Evolutionary conservation across 1,139 yeast genomes (phyloP), one percentile per base, ranked within the genome.

Genomic region (Arxiozyma heterogenica): DNA sequence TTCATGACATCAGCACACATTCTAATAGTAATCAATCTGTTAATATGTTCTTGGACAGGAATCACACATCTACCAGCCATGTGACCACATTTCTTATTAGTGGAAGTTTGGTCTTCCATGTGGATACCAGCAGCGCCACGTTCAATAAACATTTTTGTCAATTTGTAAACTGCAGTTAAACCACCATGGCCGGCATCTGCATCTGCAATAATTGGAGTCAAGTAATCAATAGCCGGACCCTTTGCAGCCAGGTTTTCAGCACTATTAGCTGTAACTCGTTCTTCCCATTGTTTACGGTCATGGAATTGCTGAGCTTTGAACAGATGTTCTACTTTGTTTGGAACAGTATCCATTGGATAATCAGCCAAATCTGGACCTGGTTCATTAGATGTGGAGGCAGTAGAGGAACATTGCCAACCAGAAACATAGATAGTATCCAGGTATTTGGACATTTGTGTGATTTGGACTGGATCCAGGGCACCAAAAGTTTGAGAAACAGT

Each of bases 121-220:
- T 91, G 98, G 67, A 91, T 90, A 71, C 98, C 98, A 57, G 98
- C 98, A 54, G 98, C 98, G 73, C 98, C 98, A 68, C 95, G 85
- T 77, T 93, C 98, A 65, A 93, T 89, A 71, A 91, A 93, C 83
- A 93, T 78, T 77, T 93, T 93, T 69, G 97, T 90, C 72, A 91
- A 82, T 76, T 91, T 91, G 76, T 89, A 86, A 64, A 90, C 89
- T 58, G 98, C 98, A 58, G 97, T 90, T 65, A 91, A 78, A 71
- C 98, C 98, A 73, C 98, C 98, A 73, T 93, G 98, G 64, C 98
- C 98, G 59, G 98, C 93, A 73, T 91, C 98, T 61, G 94, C 98
- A 71, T 91, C 98, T 54, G 98, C 98, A 66, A 91, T 81, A 66
- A 91, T 88, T 54, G 98, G 98, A 68, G 97, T 82, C 71, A 91